A percentile compares a stretch with the other conserved stretches of the same genome.
Evolutionary conservation across 2,329 filamentous ascomycete species (phyloP).

Genomic region (Colletotrichum camelliae): DNA sequence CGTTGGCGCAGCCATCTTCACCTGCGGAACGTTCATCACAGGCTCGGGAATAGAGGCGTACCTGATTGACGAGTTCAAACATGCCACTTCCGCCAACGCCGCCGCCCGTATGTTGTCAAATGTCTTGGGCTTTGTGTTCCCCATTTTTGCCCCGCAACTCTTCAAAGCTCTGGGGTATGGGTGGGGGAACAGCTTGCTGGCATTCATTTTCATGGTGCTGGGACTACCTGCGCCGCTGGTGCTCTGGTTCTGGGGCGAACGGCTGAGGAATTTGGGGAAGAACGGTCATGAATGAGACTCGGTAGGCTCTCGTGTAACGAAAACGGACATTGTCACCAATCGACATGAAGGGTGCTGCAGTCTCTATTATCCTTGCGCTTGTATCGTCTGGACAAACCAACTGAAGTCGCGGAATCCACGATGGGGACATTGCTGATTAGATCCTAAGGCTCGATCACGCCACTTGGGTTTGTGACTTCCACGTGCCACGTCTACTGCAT

Average conservation of each 20-base stretch:
- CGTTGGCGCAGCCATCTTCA: conserved; percentile 59
- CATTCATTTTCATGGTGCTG: conserved; percentile 39
- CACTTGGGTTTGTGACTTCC: background rate
- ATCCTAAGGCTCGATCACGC: background rate
- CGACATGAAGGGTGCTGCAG: background rate
- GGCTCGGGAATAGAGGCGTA: conserved; percentile 62
- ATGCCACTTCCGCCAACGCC: conserved; percentile 46
- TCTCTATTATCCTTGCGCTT: background rate
- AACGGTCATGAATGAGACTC: background rate
- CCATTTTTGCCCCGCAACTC: conserved; percentile 55
- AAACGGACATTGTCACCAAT: background rate
- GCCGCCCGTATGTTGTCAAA: conserved; percentile 59
- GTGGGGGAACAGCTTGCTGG: conserved; percentile 47
- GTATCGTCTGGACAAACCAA: background rate
- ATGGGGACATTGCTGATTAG: background rate
- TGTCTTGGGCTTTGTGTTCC: conserved; percentile 59
- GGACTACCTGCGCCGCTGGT: background rate
- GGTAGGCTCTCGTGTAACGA: background rate
- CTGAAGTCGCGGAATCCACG: background rate
- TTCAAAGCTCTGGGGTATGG: conserved; percentile 43
- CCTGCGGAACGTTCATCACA: conserved; percentile 55
- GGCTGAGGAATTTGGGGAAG: background rate
- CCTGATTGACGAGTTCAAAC: conserved; percentile 54
- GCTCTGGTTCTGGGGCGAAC: background rate
- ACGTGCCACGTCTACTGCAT: background rate